Conservation (phyloP, 1,284 basidiomycete genomes). For the Melampsora larici-populina region DNA sequence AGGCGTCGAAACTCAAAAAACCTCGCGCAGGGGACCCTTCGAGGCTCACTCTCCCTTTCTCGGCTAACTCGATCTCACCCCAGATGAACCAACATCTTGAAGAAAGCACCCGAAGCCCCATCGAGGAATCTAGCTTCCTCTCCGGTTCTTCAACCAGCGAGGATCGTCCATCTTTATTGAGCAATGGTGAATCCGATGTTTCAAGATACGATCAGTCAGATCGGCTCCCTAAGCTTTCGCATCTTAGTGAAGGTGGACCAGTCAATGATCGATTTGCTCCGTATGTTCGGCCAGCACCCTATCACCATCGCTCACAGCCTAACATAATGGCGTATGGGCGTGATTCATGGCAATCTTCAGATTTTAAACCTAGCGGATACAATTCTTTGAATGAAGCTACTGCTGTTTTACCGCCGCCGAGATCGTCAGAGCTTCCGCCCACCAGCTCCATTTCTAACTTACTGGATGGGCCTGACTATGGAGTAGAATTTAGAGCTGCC, state of each 20-base stretch:
- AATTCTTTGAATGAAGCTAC: neutral
- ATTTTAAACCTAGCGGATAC: neutral
- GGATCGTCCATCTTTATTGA: neutral
- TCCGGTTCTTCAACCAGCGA: neutral
- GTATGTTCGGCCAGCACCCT: neutral
- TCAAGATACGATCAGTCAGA: neutral
- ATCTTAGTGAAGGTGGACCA: neutral
- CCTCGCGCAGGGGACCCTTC: neutral
- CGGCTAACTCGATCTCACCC: neutral
- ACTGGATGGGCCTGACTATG: neutral
- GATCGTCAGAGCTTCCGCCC: neutral
- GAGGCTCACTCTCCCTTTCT: neutral
- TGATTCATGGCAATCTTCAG: neutral
- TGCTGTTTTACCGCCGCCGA: neutral
- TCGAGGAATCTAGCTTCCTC: neutral
- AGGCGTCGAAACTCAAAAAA: conserved; percentile 6
- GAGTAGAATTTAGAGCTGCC: neutral
- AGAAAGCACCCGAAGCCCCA: neutral
- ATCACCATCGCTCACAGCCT: conserved; percentile 1
- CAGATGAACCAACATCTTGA: neutral
- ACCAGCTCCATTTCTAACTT: neutral
- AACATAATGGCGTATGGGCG: conserved; percentile 1
- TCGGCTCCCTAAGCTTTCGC: neutral
- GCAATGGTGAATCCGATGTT: neutral
- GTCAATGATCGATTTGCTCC: neutral